Evolutionary conservation across 257 asterid species (phyloP), one percentile per base, ranked within the genome.

Genomic region (Petunia secreta): DNA sequence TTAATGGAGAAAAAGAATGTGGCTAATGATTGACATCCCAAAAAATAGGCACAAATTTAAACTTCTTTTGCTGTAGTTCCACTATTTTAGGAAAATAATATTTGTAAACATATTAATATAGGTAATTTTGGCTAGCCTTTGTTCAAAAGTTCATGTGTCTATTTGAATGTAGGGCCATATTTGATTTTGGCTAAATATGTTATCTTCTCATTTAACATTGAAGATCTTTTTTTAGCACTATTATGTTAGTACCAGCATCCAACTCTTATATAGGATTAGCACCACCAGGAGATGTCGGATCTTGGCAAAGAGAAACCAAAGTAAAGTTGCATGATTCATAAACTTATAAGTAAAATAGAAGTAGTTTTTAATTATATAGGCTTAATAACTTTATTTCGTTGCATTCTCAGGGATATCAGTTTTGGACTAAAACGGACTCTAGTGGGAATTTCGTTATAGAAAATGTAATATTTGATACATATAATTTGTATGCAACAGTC

Each of bases 241-340:
- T 9, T 4, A 16, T 1, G 16, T 69, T 69, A 69, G 81, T 88
- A 57, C 75, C 74, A 16, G 90, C 97, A 41, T 82, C 58, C 79
- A 83, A 86, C 14, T 90, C 92, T 41, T 88, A 79, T 64, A 55
- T 92, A 7, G 97, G 95, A 58, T 77, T 92, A 48, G 97, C 95
- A 50, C 78, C 78, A 1, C 88, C 91, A 0, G 95, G 95, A 41
- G 91, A 88, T 4, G 62, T 75, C n/a, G 97, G 97, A 86, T 92
- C 94, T 5, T 92, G 95, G 95, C 97, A 92, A 86, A 82, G 75
- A 50, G 97, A 92, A 77, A 87, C 68, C 86, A 92, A 91, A 91
- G 97, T 91, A 53, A 50, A 4, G 63, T 16, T 37, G 16, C 9
- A 25, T 16, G 57, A 46, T 46, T 44, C 41, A 9, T 69, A 16